These are phyloP conservation scores for Penicillium pulvis DNA, from an alignment of 495 filamentous ascomycete genomes.

Conservation along the genomic window DNA sequence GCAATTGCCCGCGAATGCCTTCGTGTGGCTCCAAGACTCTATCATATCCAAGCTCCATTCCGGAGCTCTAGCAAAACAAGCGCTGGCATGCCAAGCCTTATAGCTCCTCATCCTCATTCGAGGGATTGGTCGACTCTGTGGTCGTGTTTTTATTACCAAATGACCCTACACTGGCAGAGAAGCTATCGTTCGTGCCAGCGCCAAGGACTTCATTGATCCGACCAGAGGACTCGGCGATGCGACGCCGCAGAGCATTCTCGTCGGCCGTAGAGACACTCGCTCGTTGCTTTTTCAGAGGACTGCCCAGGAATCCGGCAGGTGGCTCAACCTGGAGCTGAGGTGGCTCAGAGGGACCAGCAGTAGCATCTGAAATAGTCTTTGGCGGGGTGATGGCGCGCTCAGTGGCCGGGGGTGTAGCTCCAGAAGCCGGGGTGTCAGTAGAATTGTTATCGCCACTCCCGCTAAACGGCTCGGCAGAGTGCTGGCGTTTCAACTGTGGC, in stretches of 20 bases:
- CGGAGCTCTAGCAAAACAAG: slow-evolving; percentile 1
- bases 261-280: slow-evolving; percentile 67
- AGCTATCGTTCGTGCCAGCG: slow-evolving; percentile 14
- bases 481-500: slow-evolving; percentile 86
- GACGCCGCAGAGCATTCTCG: slow-evolving; percentile 52
- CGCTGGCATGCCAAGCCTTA: slow-evolving; percentile 18
- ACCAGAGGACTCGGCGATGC: slow-evolving; percentile 47
- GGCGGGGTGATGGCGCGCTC: slow-evolving; percentile 47
- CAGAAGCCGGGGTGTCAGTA: slow-evolving; percentile 48
- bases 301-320: slow-evolving; percentile 62
- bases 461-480: slow-evolving; percentile 76
- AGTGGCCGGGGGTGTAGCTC: slow-evolving; percentile 37
- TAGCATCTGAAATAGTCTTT: slow-evolving; percentile 16
- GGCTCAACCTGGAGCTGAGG: slow-evolving; percentile 34
- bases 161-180: slow-evolving; percentile 8
- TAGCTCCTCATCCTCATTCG: slow-evolving; percentile 46
- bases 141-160: slow-evolving; percentile 22
- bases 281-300: slow-evolving; percentile 82
- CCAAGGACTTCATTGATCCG: slow-evolving; percentile 41
- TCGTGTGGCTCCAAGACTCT: slow-evolving; percentile 3
- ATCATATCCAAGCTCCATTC: slow-evolving; percentile 9
- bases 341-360: slow-evolving; percentile 28
- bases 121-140: slow-evolving; percentile 2
- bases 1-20: neutral
- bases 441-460: slow-evolving; percentile 43